Evolutionary conservation across 1,284 basidiomycete genomes (phyloP).

Genomic region (Rugiboletus extremiorientalis): DNA sequence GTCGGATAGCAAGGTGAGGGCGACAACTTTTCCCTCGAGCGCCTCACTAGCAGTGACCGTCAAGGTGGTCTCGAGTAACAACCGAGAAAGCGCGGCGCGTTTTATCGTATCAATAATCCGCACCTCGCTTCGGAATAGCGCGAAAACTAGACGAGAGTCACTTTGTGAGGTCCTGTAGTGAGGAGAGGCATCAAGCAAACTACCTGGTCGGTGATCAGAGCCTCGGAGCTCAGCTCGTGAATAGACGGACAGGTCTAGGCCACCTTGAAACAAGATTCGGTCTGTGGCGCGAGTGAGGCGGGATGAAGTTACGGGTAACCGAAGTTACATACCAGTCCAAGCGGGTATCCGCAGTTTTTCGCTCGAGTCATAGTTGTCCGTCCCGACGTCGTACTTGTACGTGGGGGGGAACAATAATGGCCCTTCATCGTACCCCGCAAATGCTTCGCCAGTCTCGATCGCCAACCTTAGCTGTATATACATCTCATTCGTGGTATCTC

Average conservation of each 20-base stretch:
- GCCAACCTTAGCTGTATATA: slow-evolving; percentile 60
- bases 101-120: slow-evolving; percentile 79
- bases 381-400: slow-evolving; percentile 83
- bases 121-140: slow-evolving; percentile 76
- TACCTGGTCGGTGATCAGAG: slow-evolving; percentile 94
- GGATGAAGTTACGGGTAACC: not conserved
- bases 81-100: slow-evolving; percentile 65
- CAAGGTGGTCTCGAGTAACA: slow-evolving; percentile 64
- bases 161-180: not conserved
- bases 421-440: slow-evolving; percentile 86
- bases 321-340: slow-evolving; percentile 80
- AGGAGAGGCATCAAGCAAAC: not conserved
- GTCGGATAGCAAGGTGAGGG: slow-evolving; percentile 44
- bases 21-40: slow-evolving; percentile 69
- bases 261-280: slow-evolving; percentile 87
- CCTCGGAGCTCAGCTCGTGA: slow-evolving; percentile 80
- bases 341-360: slow-evolving; percentile 97
- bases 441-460: slow-evolving; percentile 72
- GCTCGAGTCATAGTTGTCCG: slow-evolving; percentile 90
- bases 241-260: slow-evolving; percentile 65
- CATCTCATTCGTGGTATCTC: not conserved
- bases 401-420: slow-evolving; percentile 87
- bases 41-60: slow-evolving; percentile 62
- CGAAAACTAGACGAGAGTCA: slow-evolving; percentile 62
- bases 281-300: slow-evolving; percentile 47